Percentiles rank a stretch among this genome's conserved stretches.
Evolutionary conservation across 257 asterid species (phyloP).

Genomic region (Solanum paucissectum): DNA sequence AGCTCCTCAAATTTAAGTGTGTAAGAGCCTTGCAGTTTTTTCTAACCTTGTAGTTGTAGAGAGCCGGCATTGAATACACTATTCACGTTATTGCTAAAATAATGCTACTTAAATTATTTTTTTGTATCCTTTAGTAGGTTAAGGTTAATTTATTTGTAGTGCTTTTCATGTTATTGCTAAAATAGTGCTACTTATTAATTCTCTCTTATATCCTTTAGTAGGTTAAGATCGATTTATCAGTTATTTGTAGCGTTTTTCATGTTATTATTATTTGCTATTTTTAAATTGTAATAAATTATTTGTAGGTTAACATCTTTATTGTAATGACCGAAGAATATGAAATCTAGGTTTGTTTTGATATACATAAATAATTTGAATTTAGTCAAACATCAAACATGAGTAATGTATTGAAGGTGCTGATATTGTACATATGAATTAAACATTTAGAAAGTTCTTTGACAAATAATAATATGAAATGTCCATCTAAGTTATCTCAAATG

Average conservation of each 20-base stretch:
- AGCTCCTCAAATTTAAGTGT: not conserved
- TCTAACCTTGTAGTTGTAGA: not conserved
- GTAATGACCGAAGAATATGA: not conserved
- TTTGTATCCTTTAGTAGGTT: not conserved
- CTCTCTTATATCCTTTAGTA: not conserved
- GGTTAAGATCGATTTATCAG: not conserved
- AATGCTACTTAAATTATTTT: not conserved
- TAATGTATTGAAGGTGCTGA: not conserved
- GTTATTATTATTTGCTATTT: not conserved
- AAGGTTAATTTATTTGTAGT: not conserved
- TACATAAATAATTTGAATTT: not conserved
- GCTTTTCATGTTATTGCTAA: not conserved
- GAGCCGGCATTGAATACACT: not conserved
- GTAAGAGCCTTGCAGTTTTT: not conserved
- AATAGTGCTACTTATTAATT: not conserved
- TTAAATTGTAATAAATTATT: not conserved
- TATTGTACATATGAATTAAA: not conserved
- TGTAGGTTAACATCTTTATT: not conserved
- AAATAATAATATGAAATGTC: not conserved
- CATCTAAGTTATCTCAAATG: not conserved
- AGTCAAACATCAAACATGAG: not conserved
- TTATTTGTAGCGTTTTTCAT: not conserved
- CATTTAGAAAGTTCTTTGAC: not conserved
- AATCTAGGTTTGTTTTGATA: not conserved
- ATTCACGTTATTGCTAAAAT: not conserved